Conservation (phyloP, 129 eudicot genomes). For the Silybum marianum region DNA sequence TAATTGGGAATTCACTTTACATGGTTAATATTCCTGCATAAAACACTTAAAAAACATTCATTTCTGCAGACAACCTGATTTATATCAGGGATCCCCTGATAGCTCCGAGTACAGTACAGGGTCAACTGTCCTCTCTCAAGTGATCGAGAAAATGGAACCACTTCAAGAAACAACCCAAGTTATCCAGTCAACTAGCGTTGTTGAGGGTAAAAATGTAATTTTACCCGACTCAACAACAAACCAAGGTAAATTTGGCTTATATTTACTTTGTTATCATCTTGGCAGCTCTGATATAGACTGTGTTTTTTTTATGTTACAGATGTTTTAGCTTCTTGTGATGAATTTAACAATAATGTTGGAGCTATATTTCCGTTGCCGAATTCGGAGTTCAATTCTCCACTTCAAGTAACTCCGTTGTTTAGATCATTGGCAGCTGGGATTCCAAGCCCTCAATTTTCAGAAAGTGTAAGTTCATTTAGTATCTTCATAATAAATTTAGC, state of each 20-base stretch:
- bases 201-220: slow-evolving; percentile 33
- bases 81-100: slow-evolving; percentile 71
- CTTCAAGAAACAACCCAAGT: slow-evolving; percentile 43
- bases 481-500: too few relatives aligned
- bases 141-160: slow-evolving; percentile 45
- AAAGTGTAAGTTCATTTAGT: slow-evolving; percentile 69
- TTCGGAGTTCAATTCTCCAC: slow-evolving; percentile 74
- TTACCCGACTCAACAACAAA: slow-evolving; percentile 28
- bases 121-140: slow-evolving; percentile 59
- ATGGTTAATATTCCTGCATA: not conserved
- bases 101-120: slow-evolving; percentile 97
- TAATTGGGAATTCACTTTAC: slow-evolving; percentile 7
- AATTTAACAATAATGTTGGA: slow-evolving; percentile 29
- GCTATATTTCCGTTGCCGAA: slow-evolving; percentile 44
- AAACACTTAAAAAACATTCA: slow-evolving; percentile 11
- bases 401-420: slow-evolving; percentile 91
- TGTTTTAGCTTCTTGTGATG: slow-evolving; percentile 45
- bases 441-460: slow-evolving; percentile 95
- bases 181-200: slow-evolving; percentile 28
- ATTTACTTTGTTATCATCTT: not conserved
- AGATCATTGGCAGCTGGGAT: slow-evolving; percentile 81
- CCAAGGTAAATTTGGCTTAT: slow-evolving; percentile 23
- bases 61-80: slow-evolving; percentile 70
- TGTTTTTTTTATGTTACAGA: slow-evolving; percentile 27
- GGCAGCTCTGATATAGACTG: not conserved